Conservation (phyloP, 2,329 filamentous ascomycete species). For the Macroventuria anomochaeta region DNA sequence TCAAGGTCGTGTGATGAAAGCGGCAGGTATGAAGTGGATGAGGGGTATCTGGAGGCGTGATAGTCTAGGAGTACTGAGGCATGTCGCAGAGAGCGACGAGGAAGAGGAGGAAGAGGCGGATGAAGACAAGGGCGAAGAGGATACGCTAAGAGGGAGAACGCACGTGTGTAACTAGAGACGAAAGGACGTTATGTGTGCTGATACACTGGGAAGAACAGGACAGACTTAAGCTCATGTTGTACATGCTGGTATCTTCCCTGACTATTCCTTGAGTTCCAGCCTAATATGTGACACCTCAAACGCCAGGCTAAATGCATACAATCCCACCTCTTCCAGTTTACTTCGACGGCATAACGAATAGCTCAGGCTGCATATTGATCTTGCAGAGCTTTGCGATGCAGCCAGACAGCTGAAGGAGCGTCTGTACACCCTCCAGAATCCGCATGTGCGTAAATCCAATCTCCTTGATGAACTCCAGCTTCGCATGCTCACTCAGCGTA, state of each 20-base stretch:
- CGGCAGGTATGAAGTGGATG: no score
- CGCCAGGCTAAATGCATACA: conserved; percentile 44
- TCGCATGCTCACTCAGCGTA: conserved; percentile 89
- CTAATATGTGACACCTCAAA: conserved; percentile 24
- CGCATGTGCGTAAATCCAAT: conserved; percentile 99
- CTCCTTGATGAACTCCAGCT: conserved; percentile 96
- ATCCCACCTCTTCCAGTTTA: conserved; percentile 6
- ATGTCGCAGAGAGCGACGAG: no score
- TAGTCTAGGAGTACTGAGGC: no score
- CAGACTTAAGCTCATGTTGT: no score
- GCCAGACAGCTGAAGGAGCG: conserved; percentile 88
- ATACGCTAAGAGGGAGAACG: no score
- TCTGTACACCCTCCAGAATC: conserved; percentile 96
- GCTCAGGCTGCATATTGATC: conserved; percentile 93
- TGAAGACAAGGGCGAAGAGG: no score
- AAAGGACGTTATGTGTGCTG: no score
- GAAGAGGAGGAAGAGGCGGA: background rate
- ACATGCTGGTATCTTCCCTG: background rate
- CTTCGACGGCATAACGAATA: conserved; percentile 63
- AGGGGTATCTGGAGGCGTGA: no score
- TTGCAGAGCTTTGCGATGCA: conserved; percentile 90
- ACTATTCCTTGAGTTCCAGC: no score
- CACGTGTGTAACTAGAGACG: no score
- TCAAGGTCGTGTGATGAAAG: no score
- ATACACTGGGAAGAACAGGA: no score